Evolutionary conservation across 768 basidiomycete species (phyloP), one percentile per base, ranked within the genome.

Genomic region (Pulveroboletus sp.): DNA sequence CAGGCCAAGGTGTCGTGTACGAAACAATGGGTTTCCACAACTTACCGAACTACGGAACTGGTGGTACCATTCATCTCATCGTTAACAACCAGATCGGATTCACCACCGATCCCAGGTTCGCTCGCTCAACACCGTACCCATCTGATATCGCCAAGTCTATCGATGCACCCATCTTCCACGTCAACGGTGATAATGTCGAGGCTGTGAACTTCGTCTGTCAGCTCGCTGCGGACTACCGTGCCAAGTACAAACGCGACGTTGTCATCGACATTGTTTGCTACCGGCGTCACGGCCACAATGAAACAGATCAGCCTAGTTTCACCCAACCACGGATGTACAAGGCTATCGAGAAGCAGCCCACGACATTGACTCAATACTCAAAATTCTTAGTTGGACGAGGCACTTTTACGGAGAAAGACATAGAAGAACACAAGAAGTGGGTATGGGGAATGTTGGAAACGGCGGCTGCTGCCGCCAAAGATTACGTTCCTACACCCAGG

Each of bases 51-150:
- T 99, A 98, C 68, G 93, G 94, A 30, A 97, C 93, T 12, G 96
- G 96, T 50, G 96, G 96, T 49, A 98, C 96, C 42, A 92, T 99
- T 59, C 96, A 99, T 66, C 76, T 99, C 50, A 95, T 98, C 59
- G 93, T 98, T 58, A 98, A 98, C 77, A 98, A 98, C 72, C 95
- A 98, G 67, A 95, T 98, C 52, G 95, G 95, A 51, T 99, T 99
- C 76, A 99, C 96, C 44, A 99, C 96, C 31, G 95, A 98, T 65
- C 96, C 96, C 40, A 86, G 94, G 50, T 96, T 98, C 74, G 77
- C 95, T 40, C 93, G 96, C 50, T 98, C 95, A 15, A 99, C 96
- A 4, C 90, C 96, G 43, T 98, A 99, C 73, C 89, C 89, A 11
- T 97, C 95, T 47, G 96, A 99, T 65, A 89, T 99, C 57, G 96